These are phyloP conservation scores for Xylaria sp. DNA, from an alignment of 2,329 filamentous ascomycete genomes.

Conservation along the genomic window DNA sequence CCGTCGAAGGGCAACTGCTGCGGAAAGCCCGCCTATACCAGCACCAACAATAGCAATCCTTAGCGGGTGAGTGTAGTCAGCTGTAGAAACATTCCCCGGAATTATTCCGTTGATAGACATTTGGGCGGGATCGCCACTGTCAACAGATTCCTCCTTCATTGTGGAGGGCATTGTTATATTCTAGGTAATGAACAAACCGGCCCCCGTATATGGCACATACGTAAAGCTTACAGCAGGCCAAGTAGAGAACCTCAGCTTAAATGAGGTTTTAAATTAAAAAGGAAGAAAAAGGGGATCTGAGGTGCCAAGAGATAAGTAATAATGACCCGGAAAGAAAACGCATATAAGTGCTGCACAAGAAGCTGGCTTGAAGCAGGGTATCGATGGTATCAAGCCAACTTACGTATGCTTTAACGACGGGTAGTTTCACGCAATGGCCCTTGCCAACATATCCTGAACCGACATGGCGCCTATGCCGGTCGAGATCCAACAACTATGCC, in stretches of 20 bases:
- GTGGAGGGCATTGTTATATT: neutral
- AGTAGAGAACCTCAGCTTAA: neutral
- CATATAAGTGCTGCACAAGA: neutral
- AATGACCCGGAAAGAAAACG: neutral
- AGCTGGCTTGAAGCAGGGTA: neutral
- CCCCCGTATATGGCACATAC: neutral
- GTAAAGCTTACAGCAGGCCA: neutral
- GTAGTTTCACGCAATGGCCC: neutral
- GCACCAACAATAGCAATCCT: conserved; percentile 39
- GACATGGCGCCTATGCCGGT: neutral
- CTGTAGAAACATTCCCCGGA: neutral
- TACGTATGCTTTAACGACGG: neutral
- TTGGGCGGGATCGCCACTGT: neutral
- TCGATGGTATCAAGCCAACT: neutral
- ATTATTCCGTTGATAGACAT: neutral
- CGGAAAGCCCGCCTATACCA: conserved; percentile 41
- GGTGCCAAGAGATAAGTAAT: neutral
- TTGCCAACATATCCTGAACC: neutral
- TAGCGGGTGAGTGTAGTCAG: neutral
- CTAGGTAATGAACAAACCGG: neutral
- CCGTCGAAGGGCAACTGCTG: conserved; percentile 38
- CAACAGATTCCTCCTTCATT: neutral
- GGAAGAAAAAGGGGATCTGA: neutral
- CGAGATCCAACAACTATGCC: neutral
- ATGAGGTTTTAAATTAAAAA: no score